phyloP scores from a whole-genome alignment of 1,284 basidiomycete genomes.

The Nidula niveotomentosa region DNA sequence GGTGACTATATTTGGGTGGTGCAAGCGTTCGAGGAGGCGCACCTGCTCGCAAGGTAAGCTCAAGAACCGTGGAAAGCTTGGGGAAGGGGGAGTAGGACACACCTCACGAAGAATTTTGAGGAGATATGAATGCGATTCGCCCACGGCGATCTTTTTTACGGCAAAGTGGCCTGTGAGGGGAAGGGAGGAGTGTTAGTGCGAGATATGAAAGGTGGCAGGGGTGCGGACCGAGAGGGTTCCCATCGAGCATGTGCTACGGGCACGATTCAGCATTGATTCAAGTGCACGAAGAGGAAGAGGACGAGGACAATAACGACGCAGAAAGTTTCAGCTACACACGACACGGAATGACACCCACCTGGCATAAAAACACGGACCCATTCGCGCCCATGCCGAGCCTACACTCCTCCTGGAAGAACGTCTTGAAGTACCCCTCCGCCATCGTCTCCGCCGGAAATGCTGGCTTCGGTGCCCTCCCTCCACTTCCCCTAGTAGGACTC shows the following conservation, averaged over 20 bases:
- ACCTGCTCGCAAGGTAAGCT: conserved; percentile 42
- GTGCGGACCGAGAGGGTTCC: conserved; percentile 65
- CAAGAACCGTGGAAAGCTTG: no score
- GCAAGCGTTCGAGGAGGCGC: conserved; percentile 80
- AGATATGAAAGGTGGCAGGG: not conserved
- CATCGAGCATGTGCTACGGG: conserved; percentile 77
- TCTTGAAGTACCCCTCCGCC: conserved; percentile 82
- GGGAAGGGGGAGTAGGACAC: conserved; percentile 8
- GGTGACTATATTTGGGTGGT: conserved; percentile 91
- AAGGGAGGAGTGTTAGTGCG: conserved; percentile 6
- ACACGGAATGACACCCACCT: conserved; percentile 43
- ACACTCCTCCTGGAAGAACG: conserved; percentile 88
- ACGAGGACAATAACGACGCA: no score
- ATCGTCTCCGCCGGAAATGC: conserved; percentile 64
- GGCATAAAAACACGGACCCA: conserved; percentile 86
- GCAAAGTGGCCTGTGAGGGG: conserved; percentile 70
- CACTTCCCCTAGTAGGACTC: conserved; percentile 33
- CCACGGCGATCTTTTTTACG: conserved; percentile 95
- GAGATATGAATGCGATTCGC: conserved; percentile 83
- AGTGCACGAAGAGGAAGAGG: no score
- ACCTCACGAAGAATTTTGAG: conserved; percentile 81
- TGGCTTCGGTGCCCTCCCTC: conserved; percentile 1
- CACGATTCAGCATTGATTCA: not conserved
- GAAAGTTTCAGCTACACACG: no score
- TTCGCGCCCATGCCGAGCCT: conserved; percentile 91